A percentile compares a stretch with the other conserved stretches of the same genome.
Conservation (phyloP, 495 filamentous ascomycete genomes). For the Bacidia gigantensis region DNA sequence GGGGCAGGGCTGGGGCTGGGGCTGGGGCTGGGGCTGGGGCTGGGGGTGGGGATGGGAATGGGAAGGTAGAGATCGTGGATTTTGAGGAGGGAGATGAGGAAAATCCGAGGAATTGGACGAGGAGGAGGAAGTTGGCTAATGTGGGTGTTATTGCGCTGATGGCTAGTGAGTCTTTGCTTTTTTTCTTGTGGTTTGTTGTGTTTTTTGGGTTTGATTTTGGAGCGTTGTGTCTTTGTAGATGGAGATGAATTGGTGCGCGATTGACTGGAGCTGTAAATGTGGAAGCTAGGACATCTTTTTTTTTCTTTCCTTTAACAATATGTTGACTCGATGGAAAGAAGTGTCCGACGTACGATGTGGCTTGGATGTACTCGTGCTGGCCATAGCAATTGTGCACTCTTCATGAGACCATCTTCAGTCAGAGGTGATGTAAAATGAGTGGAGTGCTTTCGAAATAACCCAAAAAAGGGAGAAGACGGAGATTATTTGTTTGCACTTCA, state of each 20-base stretch:
- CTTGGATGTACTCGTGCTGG: too few species aligned
- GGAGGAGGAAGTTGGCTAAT: slow-evolving; percentile 25
- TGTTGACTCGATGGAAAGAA: too few species aligned
- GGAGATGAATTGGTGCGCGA: neutral
- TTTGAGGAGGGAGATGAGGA: slow-evolving; percentile 26
- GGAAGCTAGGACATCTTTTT: neutral
- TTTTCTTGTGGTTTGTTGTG: neutral
- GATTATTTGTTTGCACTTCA: too few species aligned
- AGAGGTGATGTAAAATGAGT: too few species aligned
- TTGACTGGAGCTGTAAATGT: neutral
- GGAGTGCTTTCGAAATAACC: too few species aligned
- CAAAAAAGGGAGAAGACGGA: too few species aligned
- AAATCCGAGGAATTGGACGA: slow-evolving; percentile 26
- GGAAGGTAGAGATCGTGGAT: slow-evolving; percentile 16
- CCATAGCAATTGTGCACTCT: too few species aligned
- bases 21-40: neutral
- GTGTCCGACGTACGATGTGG: too few species aligned
- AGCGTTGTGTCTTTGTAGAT: neutral
- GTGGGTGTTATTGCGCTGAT: slow-evolving; percentile 29
- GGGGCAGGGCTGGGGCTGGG: slow-evolving; percentile 6
- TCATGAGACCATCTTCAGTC: too few species aligned
- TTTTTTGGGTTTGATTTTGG: neutral
- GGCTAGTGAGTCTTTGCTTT: slow-evolving; percentile 16
- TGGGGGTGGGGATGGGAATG: neutral
- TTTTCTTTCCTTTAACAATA: neutral